Base-by-base conservation (phyloP, 768 basidiomycete species). In the Asterophora lycoperdoides region DNA sequence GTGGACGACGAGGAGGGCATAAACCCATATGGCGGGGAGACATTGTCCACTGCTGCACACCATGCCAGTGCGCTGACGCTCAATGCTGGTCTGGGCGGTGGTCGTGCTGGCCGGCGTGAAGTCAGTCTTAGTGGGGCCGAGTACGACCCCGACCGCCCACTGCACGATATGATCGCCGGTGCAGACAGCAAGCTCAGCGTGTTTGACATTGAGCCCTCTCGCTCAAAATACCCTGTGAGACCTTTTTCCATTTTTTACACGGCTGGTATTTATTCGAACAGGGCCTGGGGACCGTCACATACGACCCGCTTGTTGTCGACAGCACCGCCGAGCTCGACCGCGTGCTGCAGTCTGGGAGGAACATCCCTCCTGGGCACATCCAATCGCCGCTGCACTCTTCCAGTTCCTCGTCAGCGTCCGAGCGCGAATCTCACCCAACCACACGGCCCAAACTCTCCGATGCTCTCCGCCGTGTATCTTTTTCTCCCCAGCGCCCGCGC, bases 21-120 rank as follows among this genome's bases (percentile, higher is more conserved):
- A 28, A 73, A 77, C 54, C 84, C 85, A 0, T 88, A 82, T 55
- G 78, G 75, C 32, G 81, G 75, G 34, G 80, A 83, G 49, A 88
- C 86, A 0, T 65, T 90, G 50, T 93, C 89, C 0, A 94, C 93
- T 0, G 82, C 81, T 8, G 89, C 84, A 1, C 93, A 96, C 65
- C 93, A 96, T 66, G 92, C 90, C 19, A 90, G 86, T 54, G 90
- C 81, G 2, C 72, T 95, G 44, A 95, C 93, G 0, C 75, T 96
- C 14, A 87, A 79, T 44, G 89, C 91, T 3, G 93, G 93, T 1
- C 75, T 95, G 8, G 83, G 78, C 32, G 83, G 78, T 34, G 73
- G 81, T 2, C 69, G 75, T 4, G 67, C 63, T 15, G 65, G 64
- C 15, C 70, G 75, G 40, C 69, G 83, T 49, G 83, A 87, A 56